These are phyloP conservation scores for Malus domestica DNA, from an alignment of 306 rosid genomes.

Conservation along the genomic window ASM211411v1 NC_041800.1:20234233-20234732, in stretches of 20 bases:
- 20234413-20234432: constrained; percentile 4
- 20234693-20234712: not conserved
- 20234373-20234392: not conserved
- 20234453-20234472: constrained; percentile 53
- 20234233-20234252: not conserved
- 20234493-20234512: constrained; percentile 18
- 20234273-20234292: not conserved
- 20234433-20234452: constrained; percentile 42
- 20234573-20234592: not conserved
- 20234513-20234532: constrained; percentile 22
- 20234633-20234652: not conserved
- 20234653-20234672: not conserved
- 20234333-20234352: not conserved
- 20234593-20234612: not conserved
- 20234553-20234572: not conserved
- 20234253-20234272: not conserved
- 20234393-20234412: not conserved
- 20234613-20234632: not conserved
- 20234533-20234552: constrained; percentile 32
- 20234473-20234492: constrained; percentile 44
- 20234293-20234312: not conserved
- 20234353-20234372: not conserved
- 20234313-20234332: not conserved
- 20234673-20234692: not conserved
- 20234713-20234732: not conserved